These are phyloP conservation scores for Forsythia suspensa DNA, from an alignment of 257 asterid species.

Conservation along the genomic window DNA sequence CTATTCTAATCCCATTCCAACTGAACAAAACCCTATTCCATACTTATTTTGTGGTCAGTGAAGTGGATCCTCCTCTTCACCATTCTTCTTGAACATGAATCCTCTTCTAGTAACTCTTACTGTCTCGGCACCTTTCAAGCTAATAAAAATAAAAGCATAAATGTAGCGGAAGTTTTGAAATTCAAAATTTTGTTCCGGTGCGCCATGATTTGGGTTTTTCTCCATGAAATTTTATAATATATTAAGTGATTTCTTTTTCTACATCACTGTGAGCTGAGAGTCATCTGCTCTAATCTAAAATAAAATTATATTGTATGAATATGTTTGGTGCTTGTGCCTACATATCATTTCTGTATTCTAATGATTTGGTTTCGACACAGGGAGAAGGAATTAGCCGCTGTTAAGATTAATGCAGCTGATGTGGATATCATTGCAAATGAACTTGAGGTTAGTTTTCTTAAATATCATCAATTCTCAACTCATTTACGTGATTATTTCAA, in stretches of 20 bases:
- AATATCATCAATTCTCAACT: neutral
- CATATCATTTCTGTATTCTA: neutral
- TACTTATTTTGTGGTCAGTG: neutral
- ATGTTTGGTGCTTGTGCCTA: neutral
- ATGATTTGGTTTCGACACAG: conserved; percentile 37
- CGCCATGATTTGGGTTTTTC: neutral
- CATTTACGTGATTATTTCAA: neutral
- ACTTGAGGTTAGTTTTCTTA: conserved; percentile 55
- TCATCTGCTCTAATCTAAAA: neutral
- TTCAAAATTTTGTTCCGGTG: neutral
- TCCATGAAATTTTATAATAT: neutral
- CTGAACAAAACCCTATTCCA: neutral
- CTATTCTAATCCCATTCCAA: neutral
- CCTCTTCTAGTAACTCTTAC: neutral
- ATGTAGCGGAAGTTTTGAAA: neutral
- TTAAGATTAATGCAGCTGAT: conserved; percentile 82
- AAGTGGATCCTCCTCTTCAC: neutral
- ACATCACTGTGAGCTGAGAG: neutral
- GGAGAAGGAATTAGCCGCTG: conserved; percentile 96
- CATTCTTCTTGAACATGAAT: neutral
- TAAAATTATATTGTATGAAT: neutral
- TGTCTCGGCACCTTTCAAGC: neutral
- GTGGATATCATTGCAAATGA: conserved; percentile 85
- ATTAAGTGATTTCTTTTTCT: neutral
- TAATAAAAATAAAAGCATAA: neutral